Conservation (phyloP, 73 alveolate genomes). For the Paramecium biaurelia region DNA sequence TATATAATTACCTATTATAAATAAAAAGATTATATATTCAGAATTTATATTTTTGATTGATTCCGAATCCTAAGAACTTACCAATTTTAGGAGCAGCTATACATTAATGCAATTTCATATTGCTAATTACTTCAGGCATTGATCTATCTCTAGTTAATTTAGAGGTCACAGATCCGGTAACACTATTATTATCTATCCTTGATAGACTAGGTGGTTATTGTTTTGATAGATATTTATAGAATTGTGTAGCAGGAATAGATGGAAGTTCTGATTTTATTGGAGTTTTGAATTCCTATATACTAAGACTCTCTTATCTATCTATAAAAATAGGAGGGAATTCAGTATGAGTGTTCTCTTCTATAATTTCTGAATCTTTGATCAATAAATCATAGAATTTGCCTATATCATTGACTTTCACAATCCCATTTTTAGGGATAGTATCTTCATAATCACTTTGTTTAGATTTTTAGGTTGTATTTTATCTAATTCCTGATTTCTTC, state of each 20-base stretch:
- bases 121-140: not conserved
- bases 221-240: slow-evolving; percentile 8
- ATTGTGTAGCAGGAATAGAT: slow-evolving; percentile 35
- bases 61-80: slow-evolving; percentile 40
- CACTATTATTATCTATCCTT: not conserved
- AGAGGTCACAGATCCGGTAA: slow-evolving; percentile 45
- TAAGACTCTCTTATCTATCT: not conserved
- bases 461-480: not conserved
- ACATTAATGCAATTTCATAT: slow-evolving; percentile 12
- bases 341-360: not conserved
- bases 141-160: slow-evolving; percentile 54
- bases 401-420: slow-evolving; percentile 44
- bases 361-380: not conserved
- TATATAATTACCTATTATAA: not conserved
- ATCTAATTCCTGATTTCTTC: not conserved
- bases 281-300: not conserved
- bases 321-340: not conserved
- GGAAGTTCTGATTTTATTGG: not conserved
- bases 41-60: slow-evolving; percentile 23
- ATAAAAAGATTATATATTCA: not conserved
- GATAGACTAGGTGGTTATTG: not conserved
- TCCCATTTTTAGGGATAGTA: not conserved
- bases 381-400: slow-evolving; percentile 44
- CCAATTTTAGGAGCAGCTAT: slow-evolving; percentile 50
- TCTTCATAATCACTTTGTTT: slow-evolving; percentile 29